Percentiles rank a stretch among this genome's conserved stretches.
phyloP scores from a whole-genome alignment of 306 rosid genomes.

The Medicago ruthenica region DNA sequence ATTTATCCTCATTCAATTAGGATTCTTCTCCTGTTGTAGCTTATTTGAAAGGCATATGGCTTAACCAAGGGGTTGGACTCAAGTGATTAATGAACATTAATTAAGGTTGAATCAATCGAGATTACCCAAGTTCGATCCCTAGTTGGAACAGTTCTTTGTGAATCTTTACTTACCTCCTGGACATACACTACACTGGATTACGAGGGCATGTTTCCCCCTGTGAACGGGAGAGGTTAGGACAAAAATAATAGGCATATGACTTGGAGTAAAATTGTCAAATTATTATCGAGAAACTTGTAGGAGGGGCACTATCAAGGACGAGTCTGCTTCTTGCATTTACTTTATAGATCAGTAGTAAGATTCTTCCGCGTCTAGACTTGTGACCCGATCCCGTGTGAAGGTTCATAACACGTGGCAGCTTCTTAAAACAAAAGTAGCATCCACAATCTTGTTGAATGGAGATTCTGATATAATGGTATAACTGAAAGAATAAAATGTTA shows the following conservation, averaged over 20 bases:
- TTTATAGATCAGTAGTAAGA: not conserved
- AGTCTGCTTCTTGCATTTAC: conserved; percentile 2
- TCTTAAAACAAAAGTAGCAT: not conserved
- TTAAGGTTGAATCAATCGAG: too few relatives aligned
- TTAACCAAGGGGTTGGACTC: too few relatives aligned
- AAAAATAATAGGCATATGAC: not conserved
- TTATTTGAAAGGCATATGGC: too few relatives aligned
- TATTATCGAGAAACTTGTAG: not conserved
- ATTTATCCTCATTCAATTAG: too few relatives aligned
- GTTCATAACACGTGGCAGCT: not conserved
- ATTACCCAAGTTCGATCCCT: too few relatives aligned
- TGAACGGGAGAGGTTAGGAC: too few relatives aligned
- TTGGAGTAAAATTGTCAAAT: not conserved
- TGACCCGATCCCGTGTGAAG: not conserved
- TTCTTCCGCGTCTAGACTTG: not conserved
- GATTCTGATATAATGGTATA: not conserved
- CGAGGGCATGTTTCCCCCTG: too few relatives aligned
- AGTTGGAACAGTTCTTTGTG: too few relatives aligned
- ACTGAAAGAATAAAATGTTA: conserved; percentile 15
- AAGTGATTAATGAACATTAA: too few relatives aligned
- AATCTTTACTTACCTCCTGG: too few relatives aligned
- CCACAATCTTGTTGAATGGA: not conserved
- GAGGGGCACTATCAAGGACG: not conserved
- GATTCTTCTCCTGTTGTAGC: too few relatives aligned
- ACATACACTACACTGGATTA: too few relatives aligned